Evolutionary conservation across 176 grass and related monocot species (phyloP).

Genomic region (Tuctoria greenei): DNA sequence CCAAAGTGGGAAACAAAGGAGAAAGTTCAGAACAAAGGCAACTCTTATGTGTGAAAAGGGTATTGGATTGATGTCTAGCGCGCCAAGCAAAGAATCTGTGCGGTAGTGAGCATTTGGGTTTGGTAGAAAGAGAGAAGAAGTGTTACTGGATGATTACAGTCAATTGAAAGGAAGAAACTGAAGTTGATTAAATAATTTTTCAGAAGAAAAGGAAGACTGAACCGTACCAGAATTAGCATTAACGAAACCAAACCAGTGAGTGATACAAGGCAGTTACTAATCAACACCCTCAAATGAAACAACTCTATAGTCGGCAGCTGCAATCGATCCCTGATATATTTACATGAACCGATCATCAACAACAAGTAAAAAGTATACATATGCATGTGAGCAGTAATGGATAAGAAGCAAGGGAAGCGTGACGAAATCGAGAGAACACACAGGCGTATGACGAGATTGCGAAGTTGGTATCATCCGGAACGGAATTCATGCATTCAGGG

Average conservation of each 20-base stretch:
- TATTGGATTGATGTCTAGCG: neutral
- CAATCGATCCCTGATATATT: neutral
- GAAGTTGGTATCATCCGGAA: no score
- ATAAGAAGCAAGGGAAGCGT: neutral
- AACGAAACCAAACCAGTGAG: neutral
- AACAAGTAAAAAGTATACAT: neutral
- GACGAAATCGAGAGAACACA: neutral
- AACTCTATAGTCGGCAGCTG: slow-evolving; percentile 6
- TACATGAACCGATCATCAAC: neutral
- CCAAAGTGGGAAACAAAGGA: neutral
- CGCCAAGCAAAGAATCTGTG: neutral
- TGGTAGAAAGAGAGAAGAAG: neutral
- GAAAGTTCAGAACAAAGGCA: neutral
- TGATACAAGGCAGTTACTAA: neutral
- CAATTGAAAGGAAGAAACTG: neutral
- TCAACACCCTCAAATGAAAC: neutral
- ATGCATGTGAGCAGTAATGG: neutral
- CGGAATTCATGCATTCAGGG: no score
- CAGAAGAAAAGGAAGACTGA: neutral
- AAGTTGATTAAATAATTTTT: neutral
- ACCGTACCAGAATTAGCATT: neutral
- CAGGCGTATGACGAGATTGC: no score
- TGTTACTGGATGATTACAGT: neutral
- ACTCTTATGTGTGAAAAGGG: neutral
- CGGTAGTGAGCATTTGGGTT: neutral